A percentile compares a stretch with the other conserved stretches of the same genome.
Evolutionary conservation across 192 early-diverging fungal genomes (phyloP).

Genomic region (Podochytrium sp.): DNA sequence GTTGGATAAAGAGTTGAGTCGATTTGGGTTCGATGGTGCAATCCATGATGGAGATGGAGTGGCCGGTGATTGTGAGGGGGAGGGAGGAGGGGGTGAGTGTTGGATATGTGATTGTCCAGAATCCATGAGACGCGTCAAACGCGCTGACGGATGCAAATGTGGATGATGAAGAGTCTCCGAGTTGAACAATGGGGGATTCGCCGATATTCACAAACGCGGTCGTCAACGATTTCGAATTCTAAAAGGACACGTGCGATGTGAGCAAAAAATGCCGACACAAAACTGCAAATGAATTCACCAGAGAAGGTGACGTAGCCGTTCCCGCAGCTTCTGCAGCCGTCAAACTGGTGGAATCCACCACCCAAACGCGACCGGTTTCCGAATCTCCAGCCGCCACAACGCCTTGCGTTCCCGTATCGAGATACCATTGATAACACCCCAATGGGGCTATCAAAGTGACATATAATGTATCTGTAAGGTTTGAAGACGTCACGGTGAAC

Average conservation of each 20-base stretch:
- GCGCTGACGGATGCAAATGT: neutral
- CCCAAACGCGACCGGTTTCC: neutral
- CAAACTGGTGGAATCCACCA: constrained; percentile 4
- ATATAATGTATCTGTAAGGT: constrained; percentile 26
- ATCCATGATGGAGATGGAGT: constrained; percentile 17
- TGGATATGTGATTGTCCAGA: neutral
- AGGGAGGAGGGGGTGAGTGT: neutral
- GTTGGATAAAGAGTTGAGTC: neutral
- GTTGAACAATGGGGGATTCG: constrained; percentile 1
- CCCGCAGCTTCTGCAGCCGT: constrained; percentile 7
- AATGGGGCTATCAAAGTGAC: neutral
- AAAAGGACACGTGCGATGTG: neutral
- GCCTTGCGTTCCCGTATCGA: neutral
- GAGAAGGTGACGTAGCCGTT: constrained; percentile 9
- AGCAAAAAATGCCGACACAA: neutral
- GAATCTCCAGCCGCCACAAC: neutral
- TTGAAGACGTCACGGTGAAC: constrained; percentile 7
- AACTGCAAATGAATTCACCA: neutral
- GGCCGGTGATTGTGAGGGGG: constrained; percentile 3
- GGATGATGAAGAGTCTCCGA: neutral
- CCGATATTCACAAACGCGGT: constrained; percentile 15
- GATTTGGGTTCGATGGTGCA: neutral
- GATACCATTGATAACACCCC: constrained; percentile 15
- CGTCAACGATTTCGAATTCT: constrained; percentile 15
- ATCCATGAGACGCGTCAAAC: neutral